A percentile compares a stretch with the other conserved stretches of the same genome.
phyloP scores from a whole-genome alignment of 345 rosid species.

The Populus nigra region DNA sequence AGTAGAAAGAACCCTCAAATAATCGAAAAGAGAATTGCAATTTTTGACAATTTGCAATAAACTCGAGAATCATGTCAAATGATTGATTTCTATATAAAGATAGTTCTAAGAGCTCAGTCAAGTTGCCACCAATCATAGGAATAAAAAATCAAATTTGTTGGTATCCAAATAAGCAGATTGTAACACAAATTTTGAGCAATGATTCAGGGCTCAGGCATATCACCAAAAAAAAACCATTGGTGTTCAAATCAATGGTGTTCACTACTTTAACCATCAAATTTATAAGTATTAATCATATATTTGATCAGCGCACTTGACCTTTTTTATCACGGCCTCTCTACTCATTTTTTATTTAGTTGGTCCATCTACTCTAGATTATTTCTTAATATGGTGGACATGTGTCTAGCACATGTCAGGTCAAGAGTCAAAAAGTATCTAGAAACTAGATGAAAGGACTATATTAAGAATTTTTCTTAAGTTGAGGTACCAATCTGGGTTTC shows the following conservation, averaged over 20 bases:
- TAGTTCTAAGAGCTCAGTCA: slow-evolving; percentile 34
- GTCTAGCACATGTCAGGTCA: too few relatives aligned
- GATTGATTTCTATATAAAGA: slow-evolving; percentile 38
- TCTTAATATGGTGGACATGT: too few relatives aligned
- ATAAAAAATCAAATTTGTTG: slow-evolving; percentile 52
- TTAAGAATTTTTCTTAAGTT: too few relatives aligned
- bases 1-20: slow-evolving; percentile 37
- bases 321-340: too few relatives aligned
- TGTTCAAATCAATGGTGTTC: slow-evolving; percentile 42
- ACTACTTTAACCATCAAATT: slow-evolving; percentile 40
- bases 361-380: too few relatives aligned
- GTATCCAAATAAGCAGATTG: slow-evolving; percentile 28
- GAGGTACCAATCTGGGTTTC: too few relatives aligned
- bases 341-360: too few relatives aligned
- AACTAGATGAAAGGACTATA: too few relatives aligned
- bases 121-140: slow-evolving; percentile 48
- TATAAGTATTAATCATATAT: slow-evolving; percentile 4
- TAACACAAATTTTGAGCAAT: slow-evolving; percentile 12
- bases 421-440: too few relatives aligned
- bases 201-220: neutral
- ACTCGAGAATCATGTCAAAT: slow-evolving; percentile 53
- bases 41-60: slow-evolving; percentile 54
- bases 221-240: slow-evolving; percentile 49
- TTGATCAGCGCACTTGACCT: too few relatives aligned
- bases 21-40: slow-evolving; percentile 38